These are phyloP conservation scores for Trichoderma citrinoviride DNA, from an alignment of 2,329 filamentous ascomycete species.

Conservation along the genomic window DNA sequence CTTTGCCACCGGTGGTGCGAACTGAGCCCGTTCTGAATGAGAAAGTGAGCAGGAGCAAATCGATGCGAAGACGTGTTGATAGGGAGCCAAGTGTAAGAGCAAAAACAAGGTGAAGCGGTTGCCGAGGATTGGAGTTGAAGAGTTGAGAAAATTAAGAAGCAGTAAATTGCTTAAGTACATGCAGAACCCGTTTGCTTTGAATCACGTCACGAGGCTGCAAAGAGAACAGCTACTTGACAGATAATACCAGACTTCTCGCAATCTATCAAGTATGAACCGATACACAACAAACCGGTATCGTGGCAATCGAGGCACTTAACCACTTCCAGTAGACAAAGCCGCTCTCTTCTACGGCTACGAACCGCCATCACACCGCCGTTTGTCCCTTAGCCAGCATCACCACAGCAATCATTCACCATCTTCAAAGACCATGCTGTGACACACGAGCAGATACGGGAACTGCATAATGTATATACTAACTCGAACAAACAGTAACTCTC, in stretches of 20 bases:
- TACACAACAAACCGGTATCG: background rate
- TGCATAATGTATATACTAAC: background rate
- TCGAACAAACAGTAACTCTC: background rate
- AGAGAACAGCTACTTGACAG: background rate
- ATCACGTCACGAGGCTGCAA: background rate
- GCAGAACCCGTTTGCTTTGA: background rate
- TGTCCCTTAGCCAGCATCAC: background rate
- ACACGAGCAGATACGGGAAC: background rate
- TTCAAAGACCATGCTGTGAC: background rate
- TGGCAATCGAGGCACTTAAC: background rate
- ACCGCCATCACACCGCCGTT: conserved; percentile 4
- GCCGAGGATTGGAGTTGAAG: background rate
- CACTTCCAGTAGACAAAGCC: background rate
- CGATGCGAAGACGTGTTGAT: too few species aligned
- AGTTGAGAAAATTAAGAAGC: background rate
- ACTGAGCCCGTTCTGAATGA: background rate
- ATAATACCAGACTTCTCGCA: background rate
- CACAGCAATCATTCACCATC: background rate
- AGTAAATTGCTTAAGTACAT: background rate
- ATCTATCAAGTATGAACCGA: background rate
- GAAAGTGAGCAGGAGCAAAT: background rate
- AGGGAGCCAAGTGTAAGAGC: too few species aligned
- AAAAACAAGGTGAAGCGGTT: background rate
- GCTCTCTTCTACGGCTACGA: background rate
- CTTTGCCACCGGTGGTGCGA: background rate